Percentiles rank a stretch among this genome's conserved stretches.
Evolutionary conservation across 2,329 filamentous ascomycete species (phyloP).

Genomic region (Phyllosticta paracitricarpa): DNA sequence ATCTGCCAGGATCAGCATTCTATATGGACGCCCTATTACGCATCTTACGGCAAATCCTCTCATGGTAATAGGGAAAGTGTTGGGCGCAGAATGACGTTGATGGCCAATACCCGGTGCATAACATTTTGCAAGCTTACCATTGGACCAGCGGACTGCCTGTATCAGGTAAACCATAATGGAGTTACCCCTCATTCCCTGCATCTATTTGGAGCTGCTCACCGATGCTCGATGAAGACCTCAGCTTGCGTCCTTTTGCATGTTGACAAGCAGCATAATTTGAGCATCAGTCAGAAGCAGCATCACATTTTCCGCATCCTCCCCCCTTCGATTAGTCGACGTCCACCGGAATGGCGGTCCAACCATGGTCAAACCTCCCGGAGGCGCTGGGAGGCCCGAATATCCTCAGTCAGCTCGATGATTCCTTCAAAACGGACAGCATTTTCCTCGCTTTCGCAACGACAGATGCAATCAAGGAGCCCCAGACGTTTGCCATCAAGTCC

Average conservation of each 20-base stretch:
- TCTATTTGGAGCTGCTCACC: background rate
- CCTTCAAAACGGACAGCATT: conserved; percentile 24
- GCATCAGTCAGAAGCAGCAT: background rate
- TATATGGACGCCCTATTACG: background rate
- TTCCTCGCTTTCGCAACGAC: conserved; percentile 27
- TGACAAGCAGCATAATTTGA: background rate
- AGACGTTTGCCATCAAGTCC: conserved; percentile 28
- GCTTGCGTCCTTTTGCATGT: background rate
- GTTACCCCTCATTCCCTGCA: background rate
- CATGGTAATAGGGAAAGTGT: background rate
- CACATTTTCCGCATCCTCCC: background rate
- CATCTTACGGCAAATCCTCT: background rate
- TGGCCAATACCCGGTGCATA: background rate
- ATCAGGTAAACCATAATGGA: background rate
- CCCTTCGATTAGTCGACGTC: background rate
- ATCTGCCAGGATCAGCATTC: background rate
- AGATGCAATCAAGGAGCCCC: conserved; percentile 22
- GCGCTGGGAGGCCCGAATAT: conserved; percentile 20
- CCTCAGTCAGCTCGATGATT: conserved; percentile 22
- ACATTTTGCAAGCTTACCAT: background rate
- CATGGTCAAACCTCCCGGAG: conserved; percentile 24
- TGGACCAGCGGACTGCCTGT: background rate
- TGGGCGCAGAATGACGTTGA: background rate
- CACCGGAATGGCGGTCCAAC: background rate
- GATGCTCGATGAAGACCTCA: background rate